phyloP scores from a whole-genome alignment of 2,329 filamentous ascomycete genomes.

The Amauroascus verrucosus region DNA sequence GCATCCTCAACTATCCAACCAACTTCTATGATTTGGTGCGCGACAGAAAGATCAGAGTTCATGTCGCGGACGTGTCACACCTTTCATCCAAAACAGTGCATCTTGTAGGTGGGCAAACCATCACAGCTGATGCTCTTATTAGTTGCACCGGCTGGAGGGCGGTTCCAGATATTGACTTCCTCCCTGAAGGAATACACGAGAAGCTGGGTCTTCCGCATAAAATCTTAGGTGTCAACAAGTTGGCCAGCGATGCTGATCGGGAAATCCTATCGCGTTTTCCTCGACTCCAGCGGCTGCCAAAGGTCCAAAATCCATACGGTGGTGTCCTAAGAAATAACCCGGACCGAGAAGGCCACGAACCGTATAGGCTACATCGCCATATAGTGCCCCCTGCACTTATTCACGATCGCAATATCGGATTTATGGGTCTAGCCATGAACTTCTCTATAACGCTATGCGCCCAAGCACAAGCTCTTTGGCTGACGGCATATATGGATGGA shows the following conservation, averaged over 20 bases:
- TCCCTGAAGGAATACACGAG: slow-evolving; percentile 33
- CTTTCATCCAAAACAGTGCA: slow-evolving; percentile 40
- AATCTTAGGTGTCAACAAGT: slow-evolving; percentile 19
- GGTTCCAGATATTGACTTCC: slow-evolving; percentile 41
- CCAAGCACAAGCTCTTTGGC: slow-evolving; percentile 49
- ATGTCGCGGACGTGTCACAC: slow-evolving; percentile 45
- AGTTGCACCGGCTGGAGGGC: slow-evolving; percentile 50
- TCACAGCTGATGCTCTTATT: slow-evolving; percentile 44
- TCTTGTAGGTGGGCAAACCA: slow-evolving; percentile 37
- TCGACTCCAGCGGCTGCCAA: slow-evolving; percentile 35
- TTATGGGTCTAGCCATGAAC: slow-evolving; percentile 38
- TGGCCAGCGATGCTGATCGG: slow-evolving; percentile 35
- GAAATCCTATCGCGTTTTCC: slow-evolving; percentile 42
- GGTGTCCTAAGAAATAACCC: slow-evolving; percentile 13
- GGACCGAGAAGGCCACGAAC: slow-evolving; percentile 3
- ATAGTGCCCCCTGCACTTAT: slow-evolving; percentile 37
- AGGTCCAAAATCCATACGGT: slow-evolving; percentile 8
- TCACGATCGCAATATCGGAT: slow-evolving; percentile 39
- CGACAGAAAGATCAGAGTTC: slow-evolving; percentile 44
- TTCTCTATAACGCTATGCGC: slow-evolving; percentile 30
- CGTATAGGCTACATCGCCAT: slow-evolving; percentile 40
- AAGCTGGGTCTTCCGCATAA: slow-evolving; percentile 40
- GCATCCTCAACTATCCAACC: slow-evolving; percentile 51
- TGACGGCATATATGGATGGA: slow-evolving; percentile 53
- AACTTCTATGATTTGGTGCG: slow-evolving; percentile 49